Evolutionary conservation across 441 rosid species (phyloP), one percentile per base, ranked within the genome.

Genomic region (Raphanus hybrid): DNA sequence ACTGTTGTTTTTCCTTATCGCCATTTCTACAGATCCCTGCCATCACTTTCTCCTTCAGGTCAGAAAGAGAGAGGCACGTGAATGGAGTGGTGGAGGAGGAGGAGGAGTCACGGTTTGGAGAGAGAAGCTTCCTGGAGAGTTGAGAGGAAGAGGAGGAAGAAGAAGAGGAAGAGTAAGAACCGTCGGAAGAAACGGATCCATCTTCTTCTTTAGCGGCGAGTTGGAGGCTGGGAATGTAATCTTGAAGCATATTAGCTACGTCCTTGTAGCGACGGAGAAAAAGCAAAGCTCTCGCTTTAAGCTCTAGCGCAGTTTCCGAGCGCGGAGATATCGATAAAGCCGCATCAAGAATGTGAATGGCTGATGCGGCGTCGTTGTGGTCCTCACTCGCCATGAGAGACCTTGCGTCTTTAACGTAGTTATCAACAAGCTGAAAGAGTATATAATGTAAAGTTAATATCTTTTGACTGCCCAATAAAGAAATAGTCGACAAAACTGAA

Each of bases 171-270:
- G 87, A 3, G 86, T 80, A 32, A 84, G 85, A 57, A 62, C 76
- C 77, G 14, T 88, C 92, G 1, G 85, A 84, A 6, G 88, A 86
- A 48, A 76, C 73, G 0, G 91, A 88, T 11, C 86, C 84, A 0
- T 86, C 87, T 27, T 92, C 94, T 0, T 90, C 97, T 0, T 83
- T 85, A 61, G 35, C 35, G 0, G 88, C 80, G 66, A 91, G 81
- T 61, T 90, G 85, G 14, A 91, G 83, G 73, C 98, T 92, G 0
- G 99, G 99, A 72, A 95, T 92, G 68, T 88, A 85, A 75, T 92
- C 98, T 69, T 91, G 96, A 39, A 94, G 94, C 97, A 95, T 85
- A 80, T 93, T 83, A 6, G 94, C 96, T 0, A 95, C 93, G 41
- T 93, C 97, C 68, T 86, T 90, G 82, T 85, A 95, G 54, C 97